Conservation (phyloP, 768 basidiomycete genomes). For the Tylopilus subfusipes region DNA sequence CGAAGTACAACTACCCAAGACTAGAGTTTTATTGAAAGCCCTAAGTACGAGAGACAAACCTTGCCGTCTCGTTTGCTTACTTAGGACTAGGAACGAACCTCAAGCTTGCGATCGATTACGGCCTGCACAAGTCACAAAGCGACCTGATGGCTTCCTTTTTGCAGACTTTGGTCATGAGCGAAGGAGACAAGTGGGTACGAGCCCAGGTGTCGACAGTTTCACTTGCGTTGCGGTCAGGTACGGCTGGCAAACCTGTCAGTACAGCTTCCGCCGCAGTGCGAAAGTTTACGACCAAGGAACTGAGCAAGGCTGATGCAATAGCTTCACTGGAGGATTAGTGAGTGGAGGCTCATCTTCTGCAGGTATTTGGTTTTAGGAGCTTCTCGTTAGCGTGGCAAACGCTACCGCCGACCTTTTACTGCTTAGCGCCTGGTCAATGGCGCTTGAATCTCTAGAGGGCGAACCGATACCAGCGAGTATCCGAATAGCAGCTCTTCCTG, state of each 20-base stretch:
- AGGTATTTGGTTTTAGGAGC: neutral
- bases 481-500: neutral
- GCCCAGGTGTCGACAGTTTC: constrained; percentile 65
- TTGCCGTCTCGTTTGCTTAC: constrained; percentile 74
- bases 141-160: constrained; percentile 89
- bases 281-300: constrained; percentile 82
- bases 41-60: constrained; percentile 67
- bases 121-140: constrained; percentile 73
- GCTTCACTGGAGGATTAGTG: constrained; percentile 89
- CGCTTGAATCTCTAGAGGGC: constrained; percentile 52
- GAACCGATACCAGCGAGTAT: constrained; percentile 68
- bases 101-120: constrained; percentile 89
- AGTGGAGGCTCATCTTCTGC: constrained; percentile 28
- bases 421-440: constrained; percentile 77
- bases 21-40: constrained; percentile 70
- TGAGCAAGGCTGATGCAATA: constrained; percentile 74
- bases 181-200: constrained; percentile 88
- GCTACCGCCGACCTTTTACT: constrained; percentile 82
- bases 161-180: constrained; percentile 94
- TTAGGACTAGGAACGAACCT: constrained; percentile 71
- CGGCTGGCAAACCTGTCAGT: constrained; percentile 68
- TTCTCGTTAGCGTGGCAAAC: constrained; percentile 67
- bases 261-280: constrained; percentile 74
- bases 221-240: constrained; percentile 64
- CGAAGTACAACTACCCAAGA: constrained; percentile 66